Conservation (phyloP, 1,284 basidiomycete genomes). For the Melampsora larici-populina region DNA sequence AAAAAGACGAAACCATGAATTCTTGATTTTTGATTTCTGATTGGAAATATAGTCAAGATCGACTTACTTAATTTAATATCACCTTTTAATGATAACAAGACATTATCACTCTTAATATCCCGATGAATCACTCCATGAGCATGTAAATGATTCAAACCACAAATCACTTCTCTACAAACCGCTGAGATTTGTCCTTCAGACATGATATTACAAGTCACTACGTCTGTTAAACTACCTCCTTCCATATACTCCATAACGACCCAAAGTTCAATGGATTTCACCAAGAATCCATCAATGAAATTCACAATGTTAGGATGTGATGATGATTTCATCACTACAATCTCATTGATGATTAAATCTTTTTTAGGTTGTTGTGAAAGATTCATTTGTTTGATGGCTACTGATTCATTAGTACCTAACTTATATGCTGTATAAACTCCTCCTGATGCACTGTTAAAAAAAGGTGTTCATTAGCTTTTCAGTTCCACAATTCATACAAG, state of each 20-base stretch:
- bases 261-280: constrained; percentile 91
- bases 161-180: constrained; percentile 81
- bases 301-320: constrained; percentile 98
- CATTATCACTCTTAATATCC: constrained; percentile 98
- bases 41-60: neutral
- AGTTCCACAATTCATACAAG: too few relatives aligned
- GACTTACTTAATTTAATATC: constrained; percentile 94
- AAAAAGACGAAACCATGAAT: constrained; percentile 11
- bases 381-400: constrained; percentile 99
- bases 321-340: constrained; percentile 94
- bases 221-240: constrained; percentile 81
- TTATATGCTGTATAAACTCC: constrained; percentile 98
- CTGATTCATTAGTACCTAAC: constrained; percentile 83
- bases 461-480: constrained; percentile 39
- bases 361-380: constrained; percentile 99
- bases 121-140: constrained; percentile 92
- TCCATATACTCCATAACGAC: constrained; percentile 99
- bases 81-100: constrained; percentile 82
- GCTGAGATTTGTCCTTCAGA: constrained; percentile 88
- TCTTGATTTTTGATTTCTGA: constrained; percentile 9
- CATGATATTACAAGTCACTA: constrained; percentile 96
- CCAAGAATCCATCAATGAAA: constrained; percentile 95
- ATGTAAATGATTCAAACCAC: constrained; percentile 87
- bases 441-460: constrained; percentile 72
- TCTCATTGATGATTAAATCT: constrained; percentile 99